These are phyloP conservation scores for Fusarium avenaceum DNA, from an alignment of 2,329 filamentous ascomycete genomes.

Conservation along the genomic window DNA sequence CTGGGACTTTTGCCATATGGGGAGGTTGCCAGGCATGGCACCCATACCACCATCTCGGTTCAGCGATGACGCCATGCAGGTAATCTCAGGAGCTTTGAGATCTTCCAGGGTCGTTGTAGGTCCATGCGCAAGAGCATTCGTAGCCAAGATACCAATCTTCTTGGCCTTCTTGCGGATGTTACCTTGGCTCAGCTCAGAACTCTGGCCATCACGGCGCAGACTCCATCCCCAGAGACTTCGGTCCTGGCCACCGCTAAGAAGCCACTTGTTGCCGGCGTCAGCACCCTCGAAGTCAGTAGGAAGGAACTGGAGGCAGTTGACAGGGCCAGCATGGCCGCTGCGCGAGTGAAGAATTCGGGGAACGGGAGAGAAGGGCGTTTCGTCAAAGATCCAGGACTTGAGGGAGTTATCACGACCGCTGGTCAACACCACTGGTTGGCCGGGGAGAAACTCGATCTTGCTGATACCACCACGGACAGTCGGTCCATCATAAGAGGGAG, in stretches of 20 bases:
- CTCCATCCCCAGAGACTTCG: constrained; percentile 97
- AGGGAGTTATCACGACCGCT: constrained; percentile 94
- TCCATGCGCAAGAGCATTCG: constrained; percentile 68
- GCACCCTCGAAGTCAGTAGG: constrained; percentile 91
- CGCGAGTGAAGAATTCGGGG: constrained; percentile 88
- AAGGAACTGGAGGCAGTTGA: constrained; percentile 86
- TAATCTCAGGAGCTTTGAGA: constrained; percentile 92
- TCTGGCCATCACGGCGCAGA: constrained; percentile 93
- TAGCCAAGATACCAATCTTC: constrained; percentile 80
- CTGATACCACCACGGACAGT: constrained; percentile 82
- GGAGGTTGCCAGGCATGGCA: constrained; percentile 80
- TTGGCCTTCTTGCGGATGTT: constrained; percentile 89
- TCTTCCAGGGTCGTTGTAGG: constrained; percentile 76
- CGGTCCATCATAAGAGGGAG: constrained; percentile 68
- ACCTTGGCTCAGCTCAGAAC: constrained; percentile 92
- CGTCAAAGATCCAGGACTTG: constrained; percentile 97
- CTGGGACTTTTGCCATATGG: constrained; percentile 85
- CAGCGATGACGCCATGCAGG: constrained; percentile 88
- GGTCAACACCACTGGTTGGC: constrained; percentile 90
- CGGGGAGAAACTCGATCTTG: constrained; percentile 88
- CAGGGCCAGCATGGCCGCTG: constrained; percentile 88
- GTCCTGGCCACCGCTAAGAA: constrained; percentile 89
- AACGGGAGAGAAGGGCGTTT: constrained; percentile 87
- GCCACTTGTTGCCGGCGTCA: constrained; percentile 91
- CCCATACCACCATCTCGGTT: constrained; percentile 97